phyloP scores from a whole-genome alignment of 257 asterid species.

The Nicotiana knightiana region DNA sequence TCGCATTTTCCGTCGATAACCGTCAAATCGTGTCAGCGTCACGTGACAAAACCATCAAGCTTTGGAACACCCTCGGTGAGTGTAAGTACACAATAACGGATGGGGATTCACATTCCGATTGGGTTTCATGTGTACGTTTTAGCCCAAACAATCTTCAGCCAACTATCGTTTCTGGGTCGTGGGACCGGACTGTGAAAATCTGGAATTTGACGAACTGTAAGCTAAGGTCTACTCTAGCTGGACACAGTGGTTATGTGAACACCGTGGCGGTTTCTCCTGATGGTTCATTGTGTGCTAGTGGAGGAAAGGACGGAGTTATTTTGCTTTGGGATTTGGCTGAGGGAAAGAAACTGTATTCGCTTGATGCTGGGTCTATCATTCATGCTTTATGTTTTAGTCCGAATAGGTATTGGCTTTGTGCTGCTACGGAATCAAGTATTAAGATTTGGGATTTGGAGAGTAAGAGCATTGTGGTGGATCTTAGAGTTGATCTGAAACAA shows the following conservation, averaged over 20 bases:
- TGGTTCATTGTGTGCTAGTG: conserved; percentile 21
- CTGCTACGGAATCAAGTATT: conserved; percentile 44
- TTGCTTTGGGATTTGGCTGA: conserved; percentile 53
- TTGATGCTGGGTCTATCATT: conserved; percentile 12
- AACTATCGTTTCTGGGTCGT: conserved; percentile 61
- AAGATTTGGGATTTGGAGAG: conserved; percentile 87
- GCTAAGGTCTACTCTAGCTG: conserved; percentile 26
- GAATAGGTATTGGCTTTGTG: conserved; percentile 20
- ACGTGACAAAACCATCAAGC: conserved; percentile 20
- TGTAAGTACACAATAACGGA: conserved; percentile 47
- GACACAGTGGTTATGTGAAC: conserved; percentile 24
- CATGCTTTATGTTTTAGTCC: conserved; percentile 20
- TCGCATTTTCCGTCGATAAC: conserved; percentile 52
- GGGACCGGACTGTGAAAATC: conserved; percentile 65
- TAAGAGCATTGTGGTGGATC: conserved; percentile 41
- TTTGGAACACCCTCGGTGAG: conserved; percentile 36
- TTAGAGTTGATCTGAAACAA: conserved; percentile 53
- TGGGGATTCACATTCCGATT: conserved; percentile 47
- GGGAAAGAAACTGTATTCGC: conserved; percentile 6
- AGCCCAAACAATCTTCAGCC: conserved; percentile 54
- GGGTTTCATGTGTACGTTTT: conserved; percentile 71
- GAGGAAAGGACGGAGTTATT: conserved; percentile 24
- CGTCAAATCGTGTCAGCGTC: conserved; percentile 25
- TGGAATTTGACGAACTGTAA: conserved; percentile 68
- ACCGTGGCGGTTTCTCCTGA: conserved; percentile 25